Evolutionary conservation across 352 stramenopile genomes (phyloP).

Genomic region (Pythium volutum): DNA sequence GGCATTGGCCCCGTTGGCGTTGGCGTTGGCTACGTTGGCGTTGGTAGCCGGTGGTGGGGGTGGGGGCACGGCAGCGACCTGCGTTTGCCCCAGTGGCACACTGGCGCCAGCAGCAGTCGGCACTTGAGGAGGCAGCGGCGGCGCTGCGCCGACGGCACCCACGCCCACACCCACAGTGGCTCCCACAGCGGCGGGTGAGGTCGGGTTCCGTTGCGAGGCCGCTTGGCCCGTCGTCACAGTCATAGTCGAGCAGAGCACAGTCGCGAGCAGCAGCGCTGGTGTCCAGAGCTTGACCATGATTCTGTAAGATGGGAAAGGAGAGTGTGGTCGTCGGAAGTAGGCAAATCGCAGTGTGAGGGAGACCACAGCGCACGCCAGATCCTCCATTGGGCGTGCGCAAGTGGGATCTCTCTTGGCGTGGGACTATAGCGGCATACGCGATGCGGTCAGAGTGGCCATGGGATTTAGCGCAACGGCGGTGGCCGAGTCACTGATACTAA

Average conservation of each 20-base stretch:
- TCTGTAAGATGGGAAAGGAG: neutral
- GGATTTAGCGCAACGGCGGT: neutral
- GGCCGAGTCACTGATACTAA: neutral
- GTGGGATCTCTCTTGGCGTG: neutral
- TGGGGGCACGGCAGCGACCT: neutral
- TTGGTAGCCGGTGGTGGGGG: neutral
- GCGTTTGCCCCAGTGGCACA: neutral
- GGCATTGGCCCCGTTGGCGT: neutral
- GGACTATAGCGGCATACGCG: neutral
- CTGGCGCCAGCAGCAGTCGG: neutral
- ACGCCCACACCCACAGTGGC: neutral
- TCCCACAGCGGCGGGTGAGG: neutral
- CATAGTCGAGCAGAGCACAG: neutral
- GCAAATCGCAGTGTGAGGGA: slow-evolving; percentile 5
- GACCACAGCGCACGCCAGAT: neutral
- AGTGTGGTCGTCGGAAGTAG: neutral
- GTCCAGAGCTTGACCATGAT: slow-evolving; percentile 22
- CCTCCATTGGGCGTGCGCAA: neutral
- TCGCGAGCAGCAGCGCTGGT: neutral
- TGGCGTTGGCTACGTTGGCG: neutral
- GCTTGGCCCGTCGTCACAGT: neutral
- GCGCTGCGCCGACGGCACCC: neutral
- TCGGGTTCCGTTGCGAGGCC: slow-evolving; percentile 1
- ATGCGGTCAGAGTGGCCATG: neutral
- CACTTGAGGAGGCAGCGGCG: neutral